A percentile compares a stretch with the other conserved stretches of the same genome.
phyloP scores from a whole-genome alignment of 257 asterid genomes.

The Solanum virginianum region DNA sequence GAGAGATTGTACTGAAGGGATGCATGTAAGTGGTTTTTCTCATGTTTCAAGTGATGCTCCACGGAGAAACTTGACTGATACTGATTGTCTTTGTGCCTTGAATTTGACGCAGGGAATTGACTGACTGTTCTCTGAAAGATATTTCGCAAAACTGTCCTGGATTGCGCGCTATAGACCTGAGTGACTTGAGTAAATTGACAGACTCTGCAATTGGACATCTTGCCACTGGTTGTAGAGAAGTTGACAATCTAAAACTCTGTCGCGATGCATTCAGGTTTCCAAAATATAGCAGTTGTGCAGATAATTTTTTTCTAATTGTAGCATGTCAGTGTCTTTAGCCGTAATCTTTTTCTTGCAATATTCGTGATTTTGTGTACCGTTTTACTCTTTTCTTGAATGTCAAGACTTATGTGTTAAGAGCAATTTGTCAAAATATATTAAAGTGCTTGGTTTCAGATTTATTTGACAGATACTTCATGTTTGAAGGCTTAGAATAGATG shows the following conservation, averaged over 20 bases:
- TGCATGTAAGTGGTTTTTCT: conserved; percentile 45
- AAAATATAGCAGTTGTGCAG: neutral
- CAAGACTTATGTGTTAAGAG: neutral
- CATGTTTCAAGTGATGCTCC: neutral
- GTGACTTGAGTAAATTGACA: conserved; percentile 53
- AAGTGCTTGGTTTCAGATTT: neutral
- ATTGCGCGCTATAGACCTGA: conserved; percentile 53
- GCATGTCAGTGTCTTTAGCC: neutral
- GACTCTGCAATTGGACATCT: conserved; percentile 69
- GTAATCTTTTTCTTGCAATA: neutral
- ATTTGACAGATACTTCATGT: neutral
- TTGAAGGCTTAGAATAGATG: neutral
- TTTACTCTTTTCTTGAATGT: neutral
- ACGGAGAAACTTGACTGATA: neutral
- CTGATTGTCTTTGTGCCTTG: neutral
- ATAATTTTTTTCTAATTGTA: neutral
- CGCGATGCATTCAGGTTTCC: conserved; percentile 67
- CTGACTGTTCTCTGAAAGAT: conserved; percentile 49
- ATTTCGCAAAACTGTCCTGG: conserved; percentile 49
- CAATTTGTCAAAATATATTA: neutral
- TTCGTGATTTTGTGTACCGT: neutral
- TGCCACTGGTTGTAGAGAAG: conserved; percentile 71
- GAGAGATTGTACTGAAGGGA: conserved; percentile 68
- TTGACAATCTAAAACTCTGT: conserved; percentile 48
- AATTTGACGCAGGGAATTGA: conserved; percentile 50